Base-by-base conservation (phyloP, 441 rosid genomes). In the Biscutella auriculata region DNA sequence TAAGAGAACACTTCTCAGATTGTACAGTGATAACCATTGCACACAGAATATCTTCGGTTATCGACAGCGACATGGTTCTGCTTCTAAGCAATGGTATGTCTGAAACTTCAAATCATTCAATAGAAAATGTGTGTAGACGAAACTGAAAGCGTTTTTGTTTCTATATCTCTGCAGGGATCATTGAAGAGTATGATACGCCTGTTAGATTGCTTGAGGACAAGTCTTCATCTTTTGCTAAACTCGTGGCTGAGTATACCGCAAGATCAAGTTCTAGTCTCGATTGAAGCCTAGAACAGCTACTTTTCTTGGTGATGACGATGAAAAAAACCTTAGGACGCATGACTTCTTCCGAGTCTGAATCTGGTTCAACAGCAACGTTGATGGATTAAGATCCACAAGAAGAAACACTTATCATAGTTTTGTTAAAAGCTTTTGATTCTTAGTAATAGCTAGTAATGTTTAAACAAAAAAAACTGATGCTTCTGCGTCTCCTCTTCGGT, bases 11-110 rank as follows among this genome's bases (percentile, higher is more conserved):
- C 73, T 89, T 89, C 57, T 65, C 82, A 0, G 71, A 80, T 23
- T 79, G 86, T 59, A 87, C 96, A 0, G 95, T 89, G 62, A 65
- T 87, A 68, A 87, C 95, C 57, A 79, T 93, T 40, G 98, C 95
- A 0, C 95, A 87, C 73, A 73, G 86, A 37, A 93, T 87, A 69
- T 83, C 94, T 35, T 88, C 95, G 5, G 91, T 92, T 55, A 72
- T 88, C 8, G 83, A 88, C 27, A 92, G 95, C 5, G 85, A 83
- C 57, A 75, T 83, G 79, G 85, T 92, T 73, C 72, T 93, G 66
- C 87, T 93, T 54, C 74, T 93, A 44, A 81, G 74, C 71, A 54
- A 82, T 2, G 97, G 97, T 88, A 30, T 70, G 83, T 64, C 58
- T 62, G 26, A 17, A 44, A 15, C 28, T 12, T 17, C 1, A 5